Percentiles rank a stretch among this genome's conserved stretches.
Conservation (phyloP, 257 asterid genomes). For the Solanum arcanum region DNA sequence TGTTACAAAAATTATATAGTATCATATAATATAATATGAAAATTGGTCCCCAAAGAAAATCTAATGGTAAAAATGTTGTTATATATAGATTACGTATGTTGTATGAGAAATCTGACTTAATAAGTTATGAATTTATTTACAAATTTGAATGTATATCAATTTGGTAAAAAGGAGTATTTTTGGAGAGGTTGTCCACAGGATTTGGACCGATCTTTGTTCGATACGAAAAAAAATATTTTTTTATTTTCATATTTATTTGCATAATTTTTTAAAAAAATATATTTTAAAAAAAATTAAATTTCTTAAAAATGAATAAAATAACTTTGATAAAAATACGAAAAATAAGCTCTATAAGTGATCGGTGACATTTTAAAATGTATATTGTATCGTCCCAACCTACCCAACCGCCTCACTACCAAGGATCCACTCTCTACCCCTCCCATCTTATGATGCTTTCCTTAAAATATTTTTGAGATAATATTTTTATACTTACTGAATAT, state of each 20-base stretch:
- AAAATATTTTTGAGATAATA: too few relatives aligned
- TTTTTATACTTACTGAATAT: too few relatives aligned
- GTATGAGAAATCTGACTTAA: neutral
- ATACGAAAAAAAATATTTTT: too few relatives aligned
- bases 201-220: slow-evolving; percentile 13
- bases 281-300: too few relatives aligned
- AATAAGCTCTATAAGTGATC: too few relatives aligned
- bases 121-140: neutral
- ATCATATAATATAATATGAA: neutral
- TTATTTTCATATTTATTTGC: too few relatives aligned
- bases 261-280: too few relatives aligned
- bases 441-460: too few relatives aligned
- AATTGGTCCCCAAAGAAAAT: too few relatives aligned
- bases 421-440: neutral
- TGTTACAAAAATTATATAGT: neutral
- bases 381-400: neutral
- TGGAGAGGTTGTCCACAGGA: slow-evolving; percentile 20
- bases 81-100: neutral
- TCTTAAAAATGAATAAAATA: too few relatives aligned
- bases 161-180: slow-evolving; percentile 15
- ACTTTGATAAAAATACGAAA: too few relatives aligned
- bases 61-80: neutral
- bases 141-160: neutral
- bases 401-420: neutral
- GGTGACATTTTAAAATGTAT: too few relatives aligned